Evolutionary conservation across 106 monocot species (phyloP).

Genomic region (Dendrobium nobile): DNA sequence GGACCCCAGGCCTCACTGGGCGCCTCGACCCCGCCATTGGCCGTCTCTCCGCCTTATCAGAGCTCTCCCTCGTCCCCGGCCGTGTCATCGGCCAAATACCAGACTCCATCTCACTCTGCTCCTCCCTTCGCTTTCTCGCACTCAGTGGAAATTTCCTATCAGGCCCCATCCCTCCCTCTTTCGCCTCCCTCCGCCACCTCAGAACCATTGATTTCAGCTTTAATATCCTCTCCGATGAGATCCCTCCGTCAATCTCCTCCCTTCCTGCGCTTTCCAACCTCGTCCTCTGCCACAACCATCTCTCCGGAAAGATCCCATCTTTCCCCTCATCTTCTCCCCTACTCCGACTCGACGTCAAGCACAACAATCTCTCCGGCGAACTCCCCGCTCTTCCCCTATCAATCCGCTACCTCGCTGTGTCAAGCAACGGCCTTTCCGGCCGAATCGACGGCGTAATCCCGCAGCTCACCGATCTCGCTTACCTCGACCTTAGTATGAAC

Average conservation of each 20-base stretch:
- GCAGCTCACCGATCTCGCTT: constrained; percentile 32
- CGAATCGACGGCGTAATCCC: constrained; percentile 41
- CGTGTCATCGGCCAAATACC: constrained; percentile 50
- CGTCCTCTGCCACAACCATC: constrained; percentile 58
- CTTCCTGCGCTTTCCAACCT: constrained; percentile 40
- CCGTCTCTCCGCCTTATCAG: constrained; percentile 41
- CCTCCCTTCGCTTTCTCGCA: constrained; percentile 56
- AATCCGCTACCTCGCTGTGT: constrained; percentile 54
- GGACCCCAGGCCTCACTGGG: constrained; percentile 53
- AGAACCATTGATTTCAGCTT: constrained; percentile 63
- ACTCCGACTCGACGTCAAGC: constrained; percentile 56
- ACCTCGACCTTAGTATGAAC: constrained; percentile 58
- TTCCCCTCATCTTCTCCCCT: constrained; percentile 31
- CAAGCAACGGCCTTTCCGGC: constrained; percentile 44
- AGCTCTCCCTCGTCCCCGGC: constrained; percentile 64
- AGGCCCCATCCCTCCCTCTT: constrained; percentile 36
- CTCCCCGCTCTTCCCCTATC: constrained; percentile 43
- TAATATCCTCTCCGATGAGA: constrained; percentile 48
- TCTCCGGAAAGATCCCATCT: constrained; percentile 38
- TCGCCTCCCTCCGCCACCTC: constrained; percentile 30
- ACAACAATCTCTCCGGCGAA: constrained; percentile 44
- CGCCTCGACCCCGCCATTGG: constrained; percentile 40
- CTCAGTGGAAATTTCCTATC: constrained; percentile 54
- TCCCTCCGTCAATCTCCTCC: constrained; percentile 27
- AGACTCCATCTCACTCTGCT: constrained; percentile 19